Evolutionary conservation across 768 basidiomycete genomes (phyloP).

Genomic region (Suillus sp.): DNA sequence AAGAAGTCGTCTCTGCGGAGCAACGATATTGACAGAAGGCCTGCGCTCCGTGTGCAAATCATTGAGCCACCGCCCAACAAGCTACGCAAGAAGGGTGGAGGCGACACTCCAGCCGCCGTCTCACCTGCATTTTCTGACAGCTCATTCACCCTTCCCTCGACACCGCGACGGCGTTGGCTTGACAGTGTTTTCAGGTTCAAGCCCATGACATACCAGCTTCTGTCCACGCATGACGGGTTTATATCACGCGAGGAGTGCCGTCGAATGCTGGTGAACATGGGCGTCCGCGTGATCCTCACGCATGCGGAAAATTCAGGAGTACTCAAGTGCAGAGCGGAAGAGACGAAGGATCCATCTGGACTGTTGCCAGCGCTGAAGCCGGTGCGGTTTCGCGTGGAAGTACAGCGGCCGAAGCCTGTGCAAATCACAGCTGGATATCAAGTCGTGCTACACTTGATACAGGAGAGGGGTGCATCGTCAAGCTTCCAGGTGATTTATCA

Average conservation of each 20-base stretch:
- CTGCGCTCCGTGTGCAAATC: constrained; percentile 49
- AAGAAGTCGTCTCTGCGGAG: constrained; percentile 51
- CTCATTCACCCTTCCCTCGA: constrained; percentile 45
- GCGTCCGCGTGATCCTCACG: constrained; percentile 66
- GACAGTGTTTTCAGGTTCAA: constrained; percentile 87
- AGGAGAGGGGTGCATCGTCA: constrained; percentile 87
- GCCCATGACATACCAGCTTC: constrained; percentile 57
- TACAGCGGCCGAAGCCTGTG: constrained; percentile 46
- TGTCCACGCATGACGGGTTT: constrained; percentile 59
- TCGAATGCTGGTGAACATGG: constrained; percentile 68
- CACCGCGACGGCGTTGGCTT: constrained; percentile 74
- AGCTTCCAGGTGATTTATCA: constrained; percentile 77
- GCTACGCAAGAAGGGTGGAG: constrained; percentile 33
- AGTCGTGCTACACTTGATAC: constrained; percentile 65
- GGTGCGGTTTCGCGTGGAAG: constrained; percentile 83
- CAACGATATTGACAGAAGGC: constrained; percentile 22
- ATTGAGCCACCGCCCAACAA: constrained; percentile 49
- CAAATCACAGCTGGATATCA: constrained; percentile 50
- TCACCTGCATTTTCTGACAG: constrained; percentile 51
- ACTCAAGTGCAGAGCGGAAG: constrained; percentile 78
- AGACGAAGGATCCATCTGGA: constrained; percentile 58
- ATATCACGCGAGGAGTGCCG: constrained; percentile 76
- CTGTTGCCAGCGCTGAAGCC: constrained; percentile 60
- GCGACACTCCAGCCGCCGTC: constrained; percentile 19
- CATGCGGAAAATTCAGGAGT: constrained; percentile 64